Evolutionary conservation across 768 basidiomycete species (phyloP), one percentile per base, ranked within the genome.

Genomic region (Hygrophorus pudorinus): DNA sequence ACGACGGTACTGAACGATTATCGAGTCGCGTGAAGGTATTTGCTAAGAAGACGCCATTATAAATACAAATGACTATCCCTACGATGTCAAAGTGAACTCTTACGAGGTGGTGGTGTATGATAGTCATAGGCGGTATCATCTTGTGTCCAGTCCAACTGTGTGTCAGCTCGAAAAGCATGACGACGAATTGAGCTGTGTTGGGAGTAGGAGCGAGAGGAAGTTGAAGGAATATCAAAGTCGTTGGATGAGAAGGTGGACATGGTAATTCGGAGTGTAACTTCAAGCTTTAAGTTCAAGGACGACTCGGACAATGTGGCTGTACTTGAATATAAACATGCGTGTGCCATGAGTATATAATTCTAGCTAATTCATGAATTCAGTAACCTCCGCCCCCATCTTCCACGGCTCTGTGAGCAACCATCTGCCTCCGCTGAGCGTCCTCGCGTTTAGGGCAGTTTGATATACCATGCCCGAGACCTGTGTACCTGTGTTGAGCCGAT

Each of bases 391-490:
- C 87, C 38, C 77, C 81, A 34, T 71, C 78, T 40, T 87, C 78
- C 8, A 68, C 66, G 38, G 74, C 74, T 34, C 89, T 68, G 56
- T 94, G 90, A 17, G 85, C 80, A 9, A 91, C 92, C 76, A 93
- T 84, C 61, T 86, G 85, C 54, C 96, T 67, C 41, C 93, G 71
- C 57, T 96, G 90, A 0, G 81, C 76, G 52, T 99, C 96, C 63
- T 97, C 93, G 50, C 96, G 68, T 63, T 98, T 99, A 14, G 96
- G 96, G 57, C 96, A 99, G 56, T 93, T 93, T 6, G 84, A 81
- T 44, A 98, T 87, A 17, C 79, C 81, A 54, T 99, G 96, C 13
- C 94, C 96, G 45, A 99, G 78, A 60, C 92, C 86, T 86, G 55
- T 7, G 13, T 7, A 27, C 47, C 21, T n/a, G 45, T 34, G 4